Evolutionary conservation across 306 rosid species (phyloP).

Genomic region (Vicia sativa): DNA sequence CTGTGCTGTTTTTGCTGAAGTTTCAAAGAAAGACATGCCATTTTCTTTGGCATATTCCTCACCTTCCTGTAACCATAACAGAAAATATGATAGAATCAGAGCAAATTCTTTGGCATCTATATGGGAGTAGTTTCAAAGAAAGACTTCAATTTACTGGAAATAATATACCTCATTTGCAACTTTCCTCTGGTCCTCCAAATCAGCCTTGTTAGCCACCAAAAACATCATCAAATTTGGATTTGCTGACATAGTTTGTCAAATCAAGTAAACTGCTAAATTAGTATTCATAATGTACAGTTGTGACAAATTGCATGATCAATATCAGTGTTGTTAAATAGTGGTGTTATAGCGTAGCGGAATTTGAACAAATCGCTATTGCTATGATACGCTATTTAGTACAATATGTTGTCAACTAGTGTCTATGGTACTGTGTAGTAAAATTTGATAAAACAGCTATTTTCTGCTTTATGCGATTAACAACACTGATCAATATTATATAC

Average conservation of each 20-base stretch:
- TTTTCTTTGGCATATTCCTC: slow-evolving; percentile 80
- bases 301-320: slow-evolving; percentile 5
- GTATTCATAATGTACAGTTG: slow-evolving; percentile 6
- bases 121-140: no score
- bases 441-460: no score
- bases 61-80: slow-evolving; percentile 61
- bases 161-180: slow-evolving; percentile 65
- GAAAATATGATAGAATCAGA: slow-evolving; percentile 2
- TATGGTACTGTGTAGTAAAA: no score
- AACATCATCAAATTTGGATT: slow-evolving; percentile 71
- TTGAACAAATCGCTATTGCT: no score
- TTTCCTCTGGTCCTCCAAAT: slow-evolving; percentile 64
- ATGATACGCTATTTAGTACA: no score
- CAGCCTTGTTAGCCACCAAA: slow-evolving; percentile 86
- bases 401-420: no score
- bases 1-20: slow-evolving; percentile 88
- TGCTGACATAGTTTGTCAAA: slow-evolving; percentile 48
- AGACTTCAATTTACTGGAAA: slow-evolving; percentile 16
- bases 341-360: no score
- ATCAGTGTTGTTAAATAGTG: no score
- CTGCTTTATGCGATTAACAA: no score
- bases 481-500: not conserved
- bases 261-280: slow-evolving; percentile 14
- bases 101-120: not conserved
- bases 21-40: slow-evolving; percentile 72